Evolutionary conservation across 208 protist genomes (phyloP).

Genomic region (Trypanosoma lewisi): DNA sequence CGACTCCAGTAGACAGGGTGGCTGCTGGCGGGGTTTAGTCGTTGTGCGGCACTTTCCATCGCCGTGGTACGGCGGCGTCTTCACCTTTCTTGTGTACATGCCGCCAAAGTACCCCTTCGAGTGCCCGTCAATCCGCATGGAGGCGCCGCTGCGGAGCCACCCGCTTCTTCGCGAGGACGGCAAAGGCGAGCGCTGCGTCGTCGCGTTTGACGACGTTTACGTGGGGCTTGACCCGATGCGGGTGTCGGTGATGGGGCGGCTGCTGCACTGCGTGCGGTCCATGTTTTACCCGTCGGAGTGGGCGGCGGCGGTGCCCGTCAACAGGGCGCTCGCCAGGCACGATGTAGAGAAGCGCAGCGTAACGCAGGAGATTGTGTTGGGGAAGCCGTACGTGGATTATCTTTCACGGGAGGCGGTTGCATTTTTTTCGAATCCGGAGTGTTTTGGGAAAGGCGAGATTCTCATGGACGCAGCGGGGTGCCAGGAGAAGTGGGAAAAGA

Average conservation of each 20-base stretch:
- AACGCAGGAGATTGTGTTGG: conserved; percentile 51
- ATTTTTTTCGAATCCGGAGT: conserved; percentile 34
- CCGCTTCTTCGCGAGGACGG: conserved; percentile 38
- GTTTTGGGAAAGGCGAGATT: conserved; percentile 13
- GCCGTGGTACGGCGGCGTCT: conserved; percentile 68
- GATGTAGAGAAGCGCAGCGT: conserved; percentile 47
- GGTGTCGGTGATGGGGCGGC: conserved; percentile 56
- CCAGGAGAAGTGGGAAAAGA: conserved; percentile 3
- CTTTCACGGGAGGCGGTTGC: conserved; percentile 41
- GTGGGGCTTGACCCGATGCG: conserved; percentile 60
- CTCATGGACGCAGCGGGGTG: conserved; percentile 3
- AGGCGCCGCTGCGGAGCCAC: conserved; percentile 46
- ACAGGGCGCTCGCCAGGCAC: conserved; percentile 17
- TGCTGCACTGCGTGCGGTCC: conserved; percentile 50
- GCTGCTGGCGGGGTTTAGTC: conserved; percentile 49
- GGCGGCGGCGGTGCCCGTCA: conserved; percentile 20
- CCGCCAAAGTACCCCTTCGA: conserved; percentile 69
- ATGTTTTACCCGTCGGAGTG: conserved; percentile 62
- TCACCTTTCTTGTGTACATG: conserved; percentile 53
- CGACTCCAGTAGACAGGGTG: neutral
- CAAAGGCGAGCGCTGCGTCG: conserved; percentile 8
- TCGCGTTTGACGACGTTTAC: conserved; percentile 65
- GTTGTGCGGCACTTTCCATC: conserved; percentile 36
- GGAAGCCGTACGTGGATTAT: conserved; percentile 59
- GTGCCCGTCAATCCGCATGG: conserved; percentile 49